Percentiles rank a stretch among this genome's conserved stretches.
Conservation (phyloP, 140 eudicot genomes). For the Senecio squalidus region DNA sequence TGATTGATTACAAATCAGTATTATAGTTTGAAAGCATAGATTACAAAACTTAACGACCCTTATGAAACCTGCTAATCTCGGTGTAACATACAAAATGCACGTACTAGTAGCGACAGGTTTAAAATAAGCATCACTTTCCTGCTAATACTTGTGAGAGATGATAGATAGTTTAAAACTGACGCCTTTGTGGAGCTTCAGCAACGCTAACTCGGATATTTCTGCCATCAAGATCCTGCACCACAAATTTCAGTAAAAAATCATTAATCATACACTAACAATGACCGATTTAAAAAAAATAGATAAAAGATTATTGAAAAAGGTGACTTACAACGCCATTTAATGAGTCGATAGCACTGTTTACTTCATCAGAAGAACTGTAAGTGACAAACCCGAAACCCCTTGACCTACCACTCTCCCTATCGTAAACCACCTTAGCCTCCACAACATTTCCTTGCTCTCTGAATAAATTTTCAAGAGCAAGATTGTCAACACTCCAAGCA, state of each 20-base stretch:
- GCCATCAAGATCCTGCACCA: conserved; percentile 59
- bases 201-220: conserved; percentile 66
- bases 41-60: conserved; percentile 41
- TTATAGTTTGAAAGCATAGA: conserved; percentile 36
- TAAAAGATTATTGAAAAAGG: neutral
- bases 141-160: conserved; percentile 7
- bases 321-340: conserved; percentile 79
- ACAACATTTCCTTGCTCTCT: conserved; percentile 79
- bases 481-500: conserved; percentile 83
- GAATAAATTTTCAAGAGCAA: conserved; percentile 66
- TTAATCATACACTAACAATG: neutral
- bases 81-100: conserved; percentile 19
- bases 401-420: conserved; percentile 92
- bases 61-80: conserved; percentile 25
- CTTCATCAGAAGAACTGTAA: conserved; percentile 71
- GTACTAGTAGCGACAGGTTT: conserved; percentile 20
- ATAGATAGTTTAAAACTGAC: conserved; percentile 30
- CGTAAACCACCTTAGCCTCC: conserved; percentile 88
- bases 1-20: conserved; percentile 31
- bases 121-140: conserved; percentile 23
- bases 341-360: conserved; percentile 64
- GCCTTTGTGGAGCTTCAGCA: conserved; percentile 66
- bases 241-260: neutral
- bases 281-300: no score
- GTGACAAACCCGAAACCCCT: conserved; percentile 98